These are phyloP conservation scores for Eucalyptus cladocalyx DNA, from an alignment of 345 rosid genomes.

Conservation along the genomic window DNA sequence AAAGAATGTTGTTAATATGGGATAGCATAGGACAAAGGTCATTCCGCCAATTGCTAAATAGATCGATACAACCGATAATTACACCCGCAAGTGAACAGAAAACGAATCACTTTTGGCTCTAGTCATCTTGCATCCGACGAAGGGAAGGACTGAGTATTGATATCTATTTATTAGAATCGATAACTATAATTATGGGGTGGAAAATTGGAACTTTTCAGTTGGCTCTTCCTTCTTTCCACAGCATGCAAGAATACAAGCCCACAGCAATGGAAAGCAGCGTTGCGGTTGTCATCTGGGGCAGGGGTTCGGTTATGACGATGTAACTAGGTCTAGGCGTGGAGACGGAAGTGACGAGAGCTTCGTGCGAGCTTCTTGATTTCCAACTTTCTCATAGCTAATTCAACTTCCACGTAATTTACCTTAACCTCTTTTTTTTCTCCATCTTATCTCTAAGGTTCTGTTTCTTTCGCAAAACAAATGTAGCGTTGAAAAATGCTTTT, in stretches of 20 bases:
- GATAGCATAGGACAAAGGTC: background rate
- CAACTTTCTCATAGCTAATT: background rate
- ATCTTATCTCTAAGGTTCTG: no score
- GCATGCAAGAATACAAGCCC: background rate
- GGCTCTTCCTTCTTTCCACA: background rate
- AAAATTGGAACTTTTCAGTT: background rate
- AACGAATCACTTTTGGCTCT: background rate
- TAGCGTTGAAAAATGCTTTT: no score
- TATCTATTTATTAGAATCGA: background rate
- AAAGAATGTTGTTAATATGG: background rate
- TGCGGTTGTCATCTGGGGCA: background rate
- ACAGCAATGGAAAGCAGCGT: background rate
- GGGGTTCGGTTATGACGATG: background rate
- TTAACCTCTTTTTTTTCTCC: background rate
- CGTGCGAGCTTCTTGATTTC: background rate
- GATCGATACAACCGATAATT: background rate
- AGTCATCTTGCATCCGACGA: background rate
- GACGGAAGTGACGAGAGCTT: background rate
- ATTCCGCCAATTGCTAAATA: background rate
- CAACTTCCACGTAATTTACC: background rate
- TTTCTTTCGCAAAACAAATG: no score
- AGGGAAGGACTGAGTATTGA: background rate
- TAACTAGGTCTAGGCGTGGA: background rate
- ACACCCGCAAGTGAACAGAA: background rate
- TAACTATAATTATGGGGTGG: background rate